phyloP scores from a whole-genome alignment of 1,284 basidiomycete species.

The Cutaneotrichosporon sp. region DNA sequence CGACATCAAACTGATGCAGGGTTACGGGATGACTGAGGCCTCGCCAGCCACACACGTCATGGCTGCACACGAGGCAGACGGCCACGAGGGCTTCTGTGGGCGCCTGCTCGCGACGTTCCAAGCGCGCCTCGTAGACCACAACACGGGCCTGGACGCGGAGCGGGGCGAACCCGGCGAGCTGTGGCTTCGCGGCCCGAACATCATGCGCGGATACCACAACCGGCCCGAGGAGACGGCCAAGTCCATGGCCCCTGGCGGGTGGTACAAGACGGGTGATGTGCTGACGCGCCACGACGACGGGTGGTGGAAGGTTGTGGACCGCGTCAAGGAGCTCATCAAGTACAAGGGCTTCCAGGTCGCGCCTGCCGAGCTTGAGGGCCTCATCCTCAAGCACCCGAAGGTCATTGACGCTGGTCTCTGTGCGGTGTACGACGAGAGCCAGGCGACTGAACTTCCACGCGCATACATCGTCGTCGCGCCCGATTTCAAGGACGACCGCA shows the following conservation, averaged over 20 bases:
- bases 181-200: constrained; percentile 67
- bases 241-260: constrained; percentile 63
- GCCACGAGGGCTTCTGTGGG: constrained; percentile 65
- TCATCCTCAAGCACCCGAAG: constrained; percentile 69
- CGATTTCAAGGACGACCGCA: constrained; percentile 2
- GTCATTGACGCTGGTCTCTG: constrained; percentile 70
- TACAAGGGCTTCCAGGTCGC: constrained; percentile 67
- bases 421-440: constrained; percentile 61
- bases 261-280: constrained; percentile 84
- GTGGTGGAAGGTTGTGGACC: constrained; percentile 50
- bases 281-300: constrained; percentile 64
- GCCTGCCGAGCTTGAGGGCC: constrained; percentile 74
- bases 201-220: constrained; percentile 72
- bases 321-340: constrained; percentile 77
- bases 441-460: constrained; percentile 60
- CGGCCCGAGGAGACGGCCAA: constrained; percentile 65
- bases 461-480: constrained; percentile 4
- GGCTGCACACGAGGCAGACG: constrained; percentile 36
- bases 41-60: constrained; percentile 42
- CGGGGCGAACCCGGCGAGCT: constrained; percentile 70
- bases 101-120: constrained; percentile 73
- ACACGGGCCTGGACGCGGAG: constrained; percentile 51
- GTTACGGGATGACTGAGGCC: constrained; percentile 56
- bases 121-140: constrained; percentile 63
- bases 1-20: constrained; percentile 40